Conservation (phyloP, 371 early-diverging fungal species). For the Syncephalastrum sp. region DNA sequence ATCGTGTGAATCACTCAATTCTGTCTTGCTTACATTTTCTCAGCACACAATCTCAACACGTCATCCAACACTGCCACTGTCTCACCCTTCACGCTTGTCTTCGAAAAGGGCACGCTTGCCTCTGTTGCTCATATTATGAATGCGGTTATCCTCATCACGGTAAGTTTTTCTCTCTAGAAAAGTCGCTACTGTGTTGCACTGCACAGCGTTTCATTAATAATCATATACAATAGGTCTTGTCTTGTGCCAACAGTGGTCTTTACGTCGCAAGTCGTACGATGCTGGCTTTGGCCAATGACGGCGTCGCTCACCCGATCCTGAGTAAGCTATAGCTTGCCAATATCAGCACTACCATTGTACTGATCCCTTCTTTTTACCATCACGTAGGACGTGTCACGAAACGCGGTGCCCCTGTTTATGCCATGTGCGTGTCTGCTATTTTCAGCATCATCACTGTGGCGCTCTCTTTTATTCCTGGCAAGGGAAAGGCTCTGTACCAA, state of each 20-base stretch:
- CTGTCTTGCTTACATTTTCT: no score
- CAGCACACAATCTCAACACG: slow-evolving; percentile 39
- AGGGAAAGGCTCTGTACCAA: slow-evolving; percentile 25
- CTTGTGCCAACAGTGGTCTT: slow-evolving; percentile 74
- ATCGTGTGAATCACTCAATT: no score
- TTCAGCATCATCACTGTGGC: slow-evolving; percentile 58
- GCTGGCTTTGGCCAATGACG: slow-evolving; percentile 62
- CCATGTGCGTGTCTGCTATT: slow-evolving; percentile 52
- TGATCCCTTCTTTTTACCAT: neutral
- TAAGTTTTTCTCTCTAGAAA: slow-evolving; percentile 14
- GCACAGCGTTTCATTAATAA: no score
- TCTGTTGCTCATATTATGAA: slow-evolving; percentile 73
- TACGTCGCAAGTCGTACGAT: slow-evolving; percentile 71
- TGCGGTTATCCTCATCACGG: slow-evolving; percentile 70
- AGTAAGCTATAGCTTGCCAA: no score
- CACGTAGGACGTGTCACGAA: slow-evolving; percentile 38
- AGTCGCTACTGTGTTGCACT: no score
- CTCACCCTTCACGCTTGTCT: slow-evolving; percentile 74
- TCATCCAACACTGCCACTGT: slow-evolving; percentile 42
- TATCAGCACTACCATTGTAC: no score
- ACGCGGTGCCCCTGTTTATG: slow-evolving; percentile 64
- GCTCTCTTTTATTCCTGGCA: slow-evolving; percentile 49
- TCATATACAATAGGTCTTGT: slow-evolving; percentile 36
- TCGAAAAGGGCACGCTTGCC: slow-evolving; percentile 59
- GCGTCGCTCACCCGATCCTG: slow-evolving; percentile 41